Base-by-base conservation (phyloP, 257 asterid genomes). In the Solanum piurae region DNA sequence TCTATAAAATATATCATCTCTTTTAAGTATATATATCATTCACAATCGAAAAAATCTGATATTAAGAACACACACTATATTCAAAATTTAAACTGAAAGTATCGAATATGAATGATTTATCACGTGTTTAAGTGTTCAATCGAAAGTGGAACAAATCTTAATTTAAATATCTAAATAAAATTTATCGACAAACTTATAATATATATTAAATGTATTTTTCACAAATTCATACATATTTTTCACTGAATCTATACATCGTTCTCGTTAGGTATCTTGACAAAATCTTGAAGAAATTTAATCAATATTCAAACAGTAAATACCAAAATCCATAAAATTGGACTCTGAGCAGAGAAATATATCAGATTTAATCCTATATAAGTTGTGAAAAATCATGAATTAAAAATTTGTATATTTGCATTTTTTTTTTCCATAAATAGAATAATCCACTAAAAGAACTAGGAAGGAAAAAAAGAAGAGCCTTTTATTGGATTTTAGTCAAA, bases 121-220 rank as follows among this genome's bases (percentile, higher is more conserved):
- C 29, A 60, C 1, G 6, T 55, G 25, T 55, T 7, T 55, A 20
- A 55, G 1, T 20, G 11, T 55, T 20, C 64, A 55, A 55, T 0
- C 11, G 3, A 49, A 49, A 2, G 0, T 49, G 1, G 0, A 55
- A 55, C 5, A 55, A 55, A 0, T 0, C 5, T 20, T 20, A 20
- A 20, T 58, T 58, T 20, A 1, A 58, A 58, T 58, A 20, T 0
- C 25, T 20, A 20, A 20, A 58, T 58, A 20, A 58, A 20, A 7
- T 58, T 55, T 3, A 55, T 1, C 3, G 10, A 6, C n/a, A 55
- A 55, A 58, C 25, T 55, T 62, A 25, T n/a, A 25, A n/a, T 62
- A 25, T 23, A 7, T 4, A 23, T 34, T 2, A 12, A 76, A 40
- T 76, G 36, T 76, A 7, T 40, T 76, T n/a, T 76, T 76, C 34